Evolutionary conservation across 192 early-diverging fungal species (phyloP), one percentile per base, ranked within the genome.

Genomic region (Irineochytrium annulatum): DNA sequence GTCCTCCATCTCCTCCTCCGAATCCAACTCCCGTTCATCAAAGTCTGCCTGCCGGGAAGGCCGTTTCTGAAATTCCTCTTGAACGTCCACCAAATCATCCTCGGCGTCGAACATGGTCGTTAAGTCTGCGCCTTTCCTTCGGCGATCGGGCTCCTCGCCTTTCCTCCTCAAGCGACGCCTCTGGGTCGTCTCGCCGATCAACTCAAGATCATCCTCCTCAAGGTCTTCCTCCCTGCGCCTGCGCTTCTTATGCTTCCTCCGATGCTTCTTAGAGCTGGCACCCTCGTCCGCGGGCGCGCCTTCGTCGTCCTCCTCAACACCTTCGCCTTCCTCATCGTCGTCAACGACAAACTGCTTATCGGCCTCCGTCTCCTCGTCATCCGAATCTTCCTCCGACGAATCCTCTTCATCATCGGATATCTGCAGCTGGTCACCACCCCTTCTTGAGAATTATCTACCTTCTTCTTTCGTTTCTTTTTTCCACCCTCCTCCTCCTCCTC

Each of bases 171-270:
- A 62, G 34, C 32, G 20, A 31, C n/a, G 28, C 37, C 78, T 83
- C 55, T 83, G 89, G 32, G 81, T 82, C 68, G 95, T 96, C 60
- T 94, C 94, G 32, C 87, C 86, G 29, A 99, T 79, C 28, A 97
- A 79, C 22, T 89, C 92, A 52, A 95, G 67, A 69, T 99, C 97
- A 55, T 99, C 97, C 17, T 94, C 94, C 26, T 93, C 90, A 16
- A 93, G 71, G 34, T 85, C 83, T 44, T 94, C 89, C 52, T 91
- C 88, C 28, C 60, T 63, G 62, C 34, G 55, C 43, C 28, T 53
- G 44, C n/a, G 62, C 20, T 48, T 89, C 75, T 32, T 78, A 81
- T 41, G 82, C 78, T 41, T 86, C 85, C 52, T 84, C 77, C 28
- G 84, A 8, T 54, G 67, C 26, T 60, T 63, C 28, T 65, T 51